Base-by-base conservation (phyloP, 257 asterid genomes). In the Lavandula angustifolia region DNA sequence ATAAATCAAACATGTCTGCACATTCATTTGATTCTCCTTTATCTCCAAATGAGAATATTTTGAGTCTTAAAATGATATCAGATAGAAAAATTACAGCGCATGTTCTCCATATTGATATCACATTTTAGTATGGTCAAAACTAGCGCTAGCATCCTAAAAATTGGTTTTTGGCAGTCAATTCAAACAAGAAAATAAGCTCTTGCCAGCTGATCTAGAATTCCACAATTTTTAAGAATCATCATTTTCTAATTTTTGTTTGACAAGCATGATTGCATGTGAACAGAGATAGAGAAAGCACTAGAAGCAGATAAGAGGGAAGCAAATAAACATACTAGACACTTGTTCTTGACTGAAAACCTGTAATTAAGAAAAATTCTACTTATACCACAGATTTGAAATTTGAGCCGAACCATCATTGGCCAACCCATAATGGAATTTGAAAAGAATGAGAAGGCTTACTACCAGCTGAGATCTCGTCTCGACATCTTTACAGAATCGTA, bases 401-500 rank as follows among this genome's bases (percentile, higher is more conserved):
- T 32, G 17, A 50, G 37, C 12, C 10, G 7, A 38, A 17, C 55
- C n/a, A 22, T 55, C 31, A 59, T 31, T 38, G 46, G 40, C 27
- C 50, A 38, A n/a, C 35, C 16, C 31, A 6, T 6, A 17, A 2
- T 43, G 2, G 42, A 44, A 55, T 17, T 18, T 18, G 58, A 35
- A 68, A 46, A 69, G 47, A 70, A 49, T 53, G 64, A 42, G 60
- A 62, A 72, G 66, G 43, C 18, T 17, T 60, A 69, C 12, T 84
- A 87, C 98, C 88, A 49, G 47, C 50, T 77, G 81, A 9, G 98
- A 78, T 81, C 98, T 83, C 53, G 89, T 71, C 81, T 92, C 96
- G 6, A 92, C 87, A 80, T 92, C 97, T 73, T 89, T 92, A 76
- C 98, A 92, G 71, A 92, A 87, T 68, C 97, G 81, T 18, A 92